Conservation (phyloP, 257 asterid species). For the Solanum ahanhuiri region DNA sequence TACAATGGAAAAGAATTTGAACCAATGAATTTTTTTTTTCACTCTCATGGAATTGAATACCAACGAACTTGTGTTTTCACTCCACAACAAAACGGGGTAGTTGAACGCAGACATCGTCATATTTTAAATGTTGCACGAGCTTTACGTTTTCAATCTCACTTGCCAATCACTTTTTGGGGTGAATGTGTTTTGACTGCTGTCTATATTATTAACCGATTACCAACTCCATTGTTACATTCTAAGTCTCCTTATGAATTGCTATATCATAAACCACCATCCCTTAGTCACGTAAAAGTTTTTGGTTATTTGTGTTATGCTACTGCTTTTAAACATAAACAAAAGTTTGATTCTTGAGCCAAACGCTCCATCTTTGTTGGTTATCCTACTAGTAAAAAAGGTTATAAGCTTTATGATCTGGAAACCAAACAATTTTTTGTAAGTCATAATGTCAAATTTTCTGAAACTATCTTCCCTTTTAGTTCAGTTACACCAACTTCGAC, state of each 20-base stretch:
- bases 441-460: background rate
- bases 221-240: background rate
- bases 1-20: background rate
- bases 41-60: background rate
- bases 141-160: background rate
- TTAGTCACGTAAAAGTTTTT: background rate
- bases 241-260: background rate
- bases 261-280: background rate
- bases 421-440: background rate
- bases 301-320: slow-evolving; percentile 3
- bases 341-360: background rate
- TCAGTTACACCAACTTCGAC: background rate
- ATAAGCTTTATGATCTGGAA: background rate
- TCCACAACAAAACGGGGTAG: background rate
- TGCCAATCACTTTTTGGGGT: background rate
- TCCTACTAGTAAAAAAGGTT: background rate
- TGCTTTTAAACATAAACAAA: background rate
- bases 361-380: background rate
- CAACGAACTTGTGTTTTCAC: background rate
- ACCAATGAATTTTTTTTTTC: background rate
- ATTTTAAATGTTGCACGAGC: background rate
- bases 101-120: background rate
- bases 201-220: background rate
- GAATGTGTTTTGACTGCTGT: background rate
- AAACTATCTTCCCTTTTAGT: background rate